Conservation (phyloP, 352 stramenopile genomes). For the Pythium myriotylum region DNA sequence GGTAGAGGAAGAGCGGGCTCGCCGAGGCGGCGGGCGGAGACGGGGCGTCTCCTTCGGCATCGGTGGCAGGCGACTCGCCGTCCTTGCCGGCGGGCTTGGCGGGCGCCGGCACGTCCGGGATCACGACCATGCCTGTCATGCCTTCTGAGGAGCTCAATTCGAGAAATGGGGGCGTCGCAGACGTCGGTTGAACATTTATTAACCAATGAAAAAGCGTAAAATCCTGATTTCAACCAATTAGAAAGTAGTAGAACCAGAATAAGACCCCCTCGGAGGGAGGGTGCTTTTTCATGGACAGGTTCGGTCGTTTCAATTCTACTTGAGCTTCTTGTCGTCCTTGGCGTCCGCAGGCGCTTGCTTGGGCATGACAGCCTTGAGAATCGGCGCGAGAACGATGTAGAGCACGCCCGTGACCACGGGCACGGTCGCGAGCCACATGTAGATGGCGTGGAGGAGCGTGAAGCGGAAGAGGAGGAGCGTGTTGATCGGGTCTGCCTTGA, state of each 20-base stretch:
- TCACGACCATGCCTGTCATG: constrained; percentile 17
- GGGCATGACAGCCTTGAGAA: constrained; percentile 69
- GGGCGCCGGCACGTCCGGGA: constrained; percentile 15
- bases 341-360: constrained; percentile 28
- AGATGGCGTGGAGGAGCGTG: constrained; percentile 77
- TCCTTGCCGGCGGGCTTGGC: background rate
- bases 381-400: constrained; percentile 68
- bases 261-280: constrained; percentile 1
- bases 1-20: constrained; percentile 44
- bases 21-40: background rate
- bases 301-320: constrained; percentile 17
- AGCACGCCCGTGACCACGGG: constrained; percentile 61
- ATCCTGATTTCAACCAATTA: constrained; percentile 10
- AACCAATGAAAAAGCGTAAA: constrained; percentile 4
- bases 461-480: constrained; percentile 81
- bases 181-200: background rate
- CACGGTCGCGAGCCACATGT: constrained; percentile 74
- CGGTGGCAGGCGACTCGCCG: background rate
- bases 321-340: constrained; percentile 40
- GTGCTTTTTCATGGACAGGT: background rate
- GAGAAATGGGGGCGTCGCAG: too few relatives aligned
- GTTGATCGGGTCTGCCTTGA: constrained; percentile 74
- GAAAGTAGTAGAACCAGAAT: background rate
- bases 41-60: background rate
- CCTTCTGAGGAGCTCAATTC: background rate